Base-by-base conservation (phyloP, 805 yeast species). In the Wickerhamiella allomyrinae region DNA sequence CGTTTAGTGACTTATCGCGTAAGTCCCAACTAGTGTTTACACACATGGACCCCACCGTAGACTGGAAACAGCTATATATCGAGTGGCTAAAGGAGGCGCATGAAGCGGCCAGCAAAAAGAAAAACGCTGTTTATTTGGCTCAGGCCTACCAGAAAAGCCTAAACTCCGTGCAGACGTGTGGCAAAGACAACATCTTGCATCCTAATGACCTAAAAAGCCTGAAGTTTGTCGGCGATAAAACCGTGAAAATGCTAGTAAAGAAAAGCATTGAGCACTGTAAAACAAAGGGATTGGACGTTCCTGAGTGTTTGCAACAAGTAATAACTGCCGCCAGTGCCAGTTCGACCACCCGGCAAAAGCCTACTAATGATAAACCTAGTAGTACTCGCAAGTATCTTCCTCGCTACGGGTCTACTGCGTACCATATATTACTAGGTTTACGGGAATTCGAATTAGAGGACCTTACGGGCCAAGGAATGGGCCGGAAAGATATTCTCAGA, bases 211-310 rank as follows among this genome's bases (percentile, higher is more conserved):
- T 89, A 35, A 58, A 60, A 13, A 66, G 67, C 49, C 66, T 89
- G 34, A 77, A 71, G 43, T 80, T 66, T 37, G 69, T 89, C 27
- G 97, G 97, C 1, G 78, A 74, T 10, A 76, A 77, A 43, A 76
- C 82, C 7, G 74, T 81, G 25, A 61, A 57, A 2, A 53, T 60
- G 22, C 60, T 89, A 43, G 64, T 67, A 20, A 57, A 62, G 33
- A 68, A 66, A 46, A 59, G 83, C 20, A 48, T 57, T 10, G 53
- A 54, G 2, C 70, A 83, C 59, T 85, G 94, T 53, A 51, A 59
- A n/a, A 72, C 68, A 7, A 65, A 71, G 40, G 76, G 73, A 0
- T 56, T 65, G 3, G 58, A 50, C 0, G 45, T 66, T 4, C 89
- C 89, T 2, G 55, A 48, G 25, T 47, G 44, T 31, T 31, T 31